Evolutionary conservation across 2,329 filamentous ascomycete species (phyloP).

Genomic region (Aspergillus sp.): DNA sequence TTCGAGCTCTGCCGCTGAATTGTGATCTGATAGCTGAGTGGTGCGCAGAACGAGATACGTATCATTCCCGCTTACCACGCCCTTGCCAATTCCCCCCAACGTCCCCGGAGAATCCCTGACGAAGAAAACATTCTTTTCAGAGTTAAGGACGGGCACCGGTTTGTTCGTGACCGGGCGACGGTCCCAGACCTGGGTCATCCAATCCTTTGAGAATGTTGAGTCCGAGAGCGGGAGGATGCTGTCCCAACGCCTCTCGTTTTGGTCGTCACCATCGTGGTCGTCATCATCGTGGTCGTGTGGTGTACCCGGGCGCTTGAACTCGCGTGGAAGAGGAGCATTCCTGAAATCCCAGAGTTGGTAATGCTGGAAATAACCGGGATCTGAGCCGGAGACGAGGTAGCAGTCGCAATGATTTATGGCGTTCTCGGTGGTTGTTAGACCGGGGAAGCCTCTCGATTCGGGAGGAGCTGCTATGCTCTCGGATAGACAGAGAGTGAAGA

Average conservation of each 20-base stretch:
- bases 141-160: slow-evolving; percentile 40
- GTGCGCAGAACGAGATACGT: slow-evolving; percentile 42
- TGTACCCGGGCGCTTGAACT: slow-evolving; percentile 3
- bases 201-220: slow-evolving; percentile 28
- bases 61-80: slow-evolving; percentile 1
- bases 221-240: slow-evolving; percentile 20
- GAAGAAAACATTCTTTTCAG: slow-evolving; percentile 41
- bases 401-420: slow-evolving; percentile 33
- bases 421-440: neutral
- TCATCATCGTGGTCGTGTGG: slow-evolving; percentile 4
- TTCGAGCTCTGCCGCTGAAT: slow-evolving; percentile 44
- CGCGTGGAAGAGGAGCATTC: slow-evolving; percentile 25
- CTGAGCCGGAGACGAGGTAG: slow-evolving; percentile 38
- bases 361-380: slow-evolving; percentile 42
- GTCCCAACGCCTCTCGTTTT: neutral
- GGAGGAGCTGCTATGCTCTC: neutral
- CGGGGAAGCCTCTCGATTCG: neutral
- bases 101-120: slow-evolving; percentile 16
- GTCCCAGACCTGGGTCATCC: slow-evolving; percentile 40
- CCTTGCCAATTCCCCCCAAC: neutral
- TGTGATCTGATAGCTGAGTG: slow-evolving; percentile 35
- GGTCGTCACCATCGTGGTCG: slow-evolving; percentile 2
- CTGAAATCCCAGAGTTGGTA: slow-evolving; percentile 48
- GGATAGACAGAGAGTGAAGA: no score
- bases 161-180: slow-evolving; percentile 29